phyloP scores from a whole-genome alignment of 2,329 filamentous ascomycete species.

The Cladophialophora carrionii region DNA sequence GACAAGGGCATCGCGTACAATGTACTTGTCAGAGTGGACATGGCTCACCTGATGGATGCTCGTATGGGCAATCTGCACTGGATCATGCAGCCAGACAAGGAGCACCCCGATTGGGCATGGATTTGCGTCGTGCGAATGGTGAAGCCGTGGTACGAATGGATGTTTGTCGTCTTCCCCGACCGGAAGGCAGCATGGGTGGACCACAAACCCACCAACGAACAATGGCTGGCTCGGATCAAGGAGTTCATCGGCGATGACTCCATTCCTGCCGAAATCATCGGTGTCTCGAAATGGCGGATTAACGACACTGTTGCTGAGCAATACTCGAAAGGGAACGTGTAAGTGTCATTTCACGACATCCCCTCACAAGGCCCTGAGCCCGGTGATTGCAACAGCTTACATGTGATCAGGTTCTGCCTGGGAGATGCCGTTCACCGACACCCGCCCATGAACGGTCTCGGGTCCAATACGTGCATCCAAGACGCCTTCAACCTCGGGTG shows the following conservation, averaged over 20 bases:
- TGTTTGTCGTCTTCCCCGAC: constrained; percentile 58
- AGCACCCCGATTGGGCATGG: constrained; percentile 58
- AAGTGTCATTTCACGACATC: neutral
- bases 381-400: neutral
- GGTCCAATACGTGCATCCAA: constrained; percentile 46
- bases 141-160: constrained; percentile 66
- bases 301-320: constrained; percentile 64
- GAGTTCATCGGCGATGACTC: constrained; percentile 61
- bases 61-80: constrained; percentile 64
- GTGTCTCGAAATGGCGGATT: constrained; percentile 62
- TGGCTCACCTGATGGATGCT: constrained; percentile 54
- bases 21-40: constrained; percentile 55
- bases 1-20: constrained; percentile 57
- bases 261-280: constrained; percentile 55
- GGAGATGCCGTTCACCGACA: constrained; percentile 47
- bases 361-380: too few relatives aligned
- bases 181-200: constrained; percentile 43
- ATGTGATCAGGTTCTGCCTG: constrained; percentile 39
- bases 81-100: constrained; percentile 59
- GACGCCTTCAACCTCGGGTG: constrained; percentile 47
- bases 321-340: constrained; percentile 49
- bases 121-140: constrained; percentile 61
- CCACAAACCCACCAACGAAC: constrained; percentile 49
- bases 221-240: constrained; percentile 53
- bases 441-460: constrained; percentile 45